A percentile compares a stretch with the other conserved stretches of the same genome.
Evolutionary conservation across 176 grass and related monocot species (phyloP).

Genomic region (Zea luxurians): DNA sequence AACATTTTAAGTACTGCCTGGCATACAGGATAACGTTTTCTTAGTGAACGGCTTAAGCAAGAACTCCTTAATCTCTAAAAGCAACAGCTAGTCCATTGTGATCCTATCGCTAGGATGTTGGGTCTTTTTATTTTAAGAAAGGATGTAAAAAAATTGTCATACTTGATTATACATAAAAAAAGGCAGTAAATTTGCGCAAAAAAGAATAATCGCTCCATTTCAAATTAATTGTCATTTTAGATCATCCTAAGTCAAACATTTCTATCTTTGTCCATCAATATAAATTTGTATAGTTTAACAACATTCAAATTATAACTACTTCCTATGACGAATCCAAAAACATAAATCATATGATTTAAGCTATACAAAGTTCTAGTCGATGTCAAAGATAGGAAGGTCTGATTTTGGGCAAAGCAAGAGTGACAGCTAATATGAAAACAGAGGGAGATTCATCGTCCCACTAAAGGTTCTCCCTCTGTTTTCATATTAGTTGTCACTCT

Average conservation of each 20-base stretch:
- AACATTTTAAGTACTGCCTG: conserved; percentile 99
- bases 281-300: not conserved
- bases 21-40: conserved; percentile 30
- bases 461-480: not conserved
- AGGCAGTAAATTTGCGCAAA: not conserved
- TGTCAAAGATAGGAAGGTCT: not conserved
- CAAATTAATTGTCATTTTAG: not conserved
- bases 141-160: not conserved
- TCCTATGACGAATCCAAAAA: not conserved
- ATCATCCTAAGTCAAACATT: not conserved
- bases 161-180: not conserved
- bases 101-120: not conserved
- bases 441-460: not conserved
- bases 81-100: not conserved
- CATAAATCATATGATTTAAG: not conserved
- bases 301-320: not conserved
- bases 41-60: conserved; percentile 15
- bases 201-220: not conserved
- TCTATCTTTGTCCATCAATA: not conserved
- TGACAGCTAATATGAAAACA: not conserved
- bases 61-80: conserved; percentile 9
- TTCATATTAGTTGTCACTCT: not conserved
- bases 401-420: not conserved
- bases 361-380: not conserved
- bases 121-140: not conserved